Evolutionary conservation across 2,329 filamentous ascomycete species (phyloP).

Genomic region (Trichoderma atrobrunneum): DNA sequence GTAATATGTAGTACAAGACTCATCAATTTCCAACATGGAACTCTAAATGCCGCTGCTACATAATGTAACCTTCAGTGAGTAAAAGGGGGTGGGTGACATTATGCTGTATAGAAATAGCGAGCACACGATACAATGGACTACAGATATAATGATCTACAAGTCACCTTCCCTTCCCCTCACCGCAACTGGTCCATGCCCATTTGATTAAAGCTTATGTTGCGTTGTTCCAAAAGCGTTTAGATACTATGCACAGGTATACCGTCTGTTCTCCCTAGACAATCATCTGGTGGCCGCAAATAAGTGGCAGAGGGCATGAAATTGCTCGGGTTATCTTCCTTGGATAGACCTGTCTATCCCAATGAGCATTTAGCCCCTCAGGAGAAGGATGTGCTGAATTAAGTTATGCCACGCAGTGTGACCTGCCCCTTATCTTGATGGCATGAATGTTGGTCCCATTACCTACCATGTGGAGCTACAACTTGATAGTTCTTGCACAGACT

Average conservation of each 20-base stretch:
- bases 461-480: neutral
- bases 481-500: neutral
- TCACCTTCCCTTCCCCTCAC: neutral
- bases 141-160: neutral
- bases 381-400: neutral
- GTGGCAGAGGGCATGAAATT: neutral
- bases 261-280: neutral
- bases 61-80: neutral
- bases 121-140: neutral
- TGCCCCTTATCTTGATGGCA: neutral
- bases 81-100: neutral
- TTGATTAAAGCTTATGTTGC: neutral
- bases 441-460: neutral
- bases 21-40: neutral
- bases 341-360: neutral
- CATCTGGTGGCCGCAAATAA: neutral
- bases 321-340: neutral
- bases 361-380: neutral
- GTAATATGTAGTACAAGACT: neutral
- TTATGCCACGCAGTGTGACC: neutral
- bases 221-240: neutral
- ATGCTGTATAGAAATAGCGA: neutral
- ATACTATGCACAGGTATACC: neutral
- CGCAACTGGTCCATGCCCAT: neutral
- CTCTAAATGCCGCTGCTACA: neutral